Conservation (phyloP, 2,329 filamentous ascomycete species). For the Penicillium sp. region DNA sequence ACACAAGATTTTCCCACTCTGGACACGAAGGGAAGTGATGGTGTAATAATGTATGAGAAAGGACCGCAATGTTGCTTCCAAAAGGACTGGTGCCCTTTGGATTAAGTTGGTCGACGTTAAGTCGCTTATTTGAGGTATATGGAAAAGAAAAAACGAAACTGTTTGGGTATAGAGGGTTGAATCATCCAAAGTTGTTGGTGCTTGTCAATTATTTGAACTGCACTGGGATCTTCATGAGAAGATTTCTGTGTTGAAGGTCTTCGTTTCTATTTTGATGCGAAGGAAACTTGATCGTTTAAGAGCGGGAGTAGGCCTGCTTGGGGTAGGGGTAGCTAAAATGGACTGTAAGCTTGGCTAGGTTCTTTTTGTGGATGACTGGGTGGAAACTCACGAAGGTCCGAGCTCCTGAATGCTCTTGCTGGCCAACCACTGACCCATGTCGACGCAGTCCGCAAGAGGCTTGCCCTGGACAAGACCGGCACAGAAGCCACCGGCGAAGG, state of each 20-base stretch:
- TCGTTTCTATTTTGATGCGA: constrained; percentile 19
- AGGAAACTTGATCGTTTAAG: constrained; percentile 17
- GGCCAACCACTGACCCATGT: constrained; percentile 96
- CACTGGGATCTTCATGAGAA: constrained; percentile 16
- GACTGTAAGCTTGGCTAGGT: constrained; percentile 15
- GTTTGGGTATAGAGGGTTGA: constrained; percentile 44
- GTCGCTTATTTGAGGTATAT: constrained; percentile 20
- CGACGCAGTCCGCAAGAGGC: constrained; percentile 71
- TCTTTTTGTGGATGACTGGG: neutral
- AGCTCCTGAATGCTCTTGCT: constrained; percentile 91
- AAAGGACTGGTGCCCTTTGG: neutral
- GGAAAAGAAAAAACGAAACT: constrained; percentile 16
- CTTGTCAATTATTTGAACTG: constrained; percentile 15
- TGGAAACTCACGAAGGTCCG: constrained; percentile 79
- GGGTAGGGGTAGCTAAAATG: constrained; percentile 70
- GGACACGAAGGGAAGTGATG: constrained; percentile 8
- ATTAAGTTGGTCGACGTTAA: constrained; percentile 18
- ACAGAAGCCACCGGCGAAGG: constrained; percentile 90
- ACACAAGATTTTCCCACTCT: neutral
- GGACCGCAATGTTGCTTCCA: neutral
- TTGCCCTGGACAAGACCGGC: constrained; percentile 87
- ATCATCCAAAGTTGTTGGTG: constrained; percentile 33
- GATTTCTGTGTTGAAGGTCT: constrained; percentile 24
- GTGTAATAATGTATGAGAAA: constrained; percentile 2
- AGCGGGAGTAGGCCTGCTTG: constrained; percentile 68